Base-by-base conservation (phyloP, 2,329 filamentous ascomycete genomes). In the Juglanconis oblonga region DNA sequence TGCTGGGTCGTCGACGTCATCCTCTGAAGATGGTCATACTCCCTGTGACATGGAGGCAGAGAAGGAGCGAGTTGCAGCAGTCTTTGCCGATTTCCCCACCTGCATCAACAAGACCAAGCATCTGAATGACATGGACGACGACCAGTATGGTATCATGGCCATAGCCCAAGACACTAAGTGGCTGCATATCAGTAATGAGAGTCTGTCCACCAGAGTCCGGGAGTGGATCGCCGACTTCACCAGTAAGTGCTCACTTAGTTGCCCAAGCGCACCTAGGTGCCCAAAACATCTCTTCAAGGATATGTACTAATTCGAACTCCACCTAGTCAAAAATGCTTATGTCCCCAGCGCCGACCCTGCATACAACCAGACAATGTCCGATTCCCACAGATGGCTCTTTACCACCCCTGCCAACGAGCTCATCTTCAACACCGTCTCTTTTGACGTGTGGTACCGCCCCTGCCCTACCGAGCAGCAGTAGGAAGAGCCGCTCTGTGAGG, bases 361-460 rank as follows among this genome's bases (percentile, higher is more conserved):
- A n/a, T 31, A 32, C 29, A 33, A 9, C n/a, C 50, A 29, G 17
- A 17, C 31, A 29, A 10, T 11, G 11, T 40, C 35, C 10, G 48
- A 49, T 13, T 38, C 61, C 11, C 57, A 53, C 10, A 52, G 33
- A 17, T 63, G 61, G 61, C 61, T 61, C 24, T 44, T 61, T 13
- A 36, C 55, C n/a, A 63, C 58, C 9, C 33, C 29, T 10, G 32
- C 11, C n/a, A 48, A 55, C 4, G 58, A 61, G 11, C 52, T 61
- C 17, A 17, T 63, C 40, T 55, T 47, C 40, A 42, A 63, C 40
- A 48, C 44, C 3, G 31, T 48, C 29, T 42, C 40, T 2, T 11
- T 51, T 4, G 33, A 52, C 13, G 42, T 52, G 9, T 63, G 61
- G 61, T 55, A 52, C 51, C 48, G 45, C 32, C 9, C 9, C 29